Percentiles rank a stretch among this genome's conserved stretches.
phyloP scores from a whole-genome alignment of 768 basidiomycete genomes.

The Rhizopogon roseolus region DNA sequence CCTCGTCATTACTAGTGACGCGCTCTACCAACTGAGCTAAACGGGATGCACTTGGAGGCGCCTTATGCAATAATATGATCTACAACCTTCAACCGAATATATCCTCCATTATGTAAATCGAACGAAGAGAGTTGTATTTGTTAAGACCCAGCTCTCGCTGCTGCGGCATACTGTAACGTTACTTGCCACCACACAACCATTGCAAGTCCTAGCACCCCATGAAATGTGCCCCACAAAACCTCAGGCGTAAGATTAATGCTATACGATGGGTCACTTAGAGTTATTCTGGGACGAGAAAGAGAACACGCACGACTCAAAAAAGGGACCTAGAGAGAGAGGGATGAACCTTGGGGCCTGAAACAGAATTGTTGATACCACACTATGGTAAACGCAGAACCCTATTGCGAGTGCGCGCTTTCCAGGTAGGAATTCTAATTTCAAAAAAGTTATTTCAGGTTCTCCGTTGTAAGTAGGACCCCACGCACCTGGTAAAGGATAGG shows the following conservation, averaged over 20 bases:
- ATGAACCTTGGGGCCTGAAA: conserved; percentile 78
- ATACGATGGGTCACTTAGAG: not conserved
- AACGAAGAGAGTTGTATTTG: not conserved
- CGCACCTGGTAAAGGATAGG: conserved; percentile 68
- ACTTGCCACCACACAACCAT: conserved; percentile 83
- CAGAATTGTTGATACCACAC: conserved; percentile 64
- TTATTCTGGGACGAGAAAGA: not conserved
- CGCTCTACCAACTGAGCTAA: conserved; percentile 49
- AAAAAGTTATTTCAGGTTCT: not conserved
- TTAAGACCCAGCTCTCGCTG: conserved; percentile 23
- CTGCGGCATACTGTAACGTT: conserved; percentile 50
- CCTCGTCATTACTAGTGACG: conserved; percentile 45
- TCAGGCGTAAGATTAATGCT: conserved; percentile 71
- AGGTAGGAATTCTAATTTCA: conserved; percentile 64
- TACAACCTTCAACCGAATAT: too few species aligned
- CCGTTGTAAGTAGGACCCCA: not conserved
- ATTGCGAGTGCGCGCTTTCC: conserved; percentile 83
- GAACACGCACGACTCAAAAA: conserved; percentile 53
- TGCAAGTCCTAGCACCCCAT: conserved; percentile 65
- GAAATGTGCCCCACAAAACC: conserved; percentile 63
- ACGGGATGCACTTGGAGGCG: conserved; percentile 14
- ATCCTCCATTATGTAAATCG: too few species aligned
- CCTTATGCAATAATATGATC: not conserved
- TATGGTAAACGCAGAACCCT: conserved; percentile 73
- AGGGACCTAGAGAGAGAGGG: conserved; percentile 60